Percentiles rank a stretch among this genome's conserved stretches.
Evolutionary conservation across 257 asterid species (phyloP).

Genomic region (Nicotiana knightiana): DNA sequence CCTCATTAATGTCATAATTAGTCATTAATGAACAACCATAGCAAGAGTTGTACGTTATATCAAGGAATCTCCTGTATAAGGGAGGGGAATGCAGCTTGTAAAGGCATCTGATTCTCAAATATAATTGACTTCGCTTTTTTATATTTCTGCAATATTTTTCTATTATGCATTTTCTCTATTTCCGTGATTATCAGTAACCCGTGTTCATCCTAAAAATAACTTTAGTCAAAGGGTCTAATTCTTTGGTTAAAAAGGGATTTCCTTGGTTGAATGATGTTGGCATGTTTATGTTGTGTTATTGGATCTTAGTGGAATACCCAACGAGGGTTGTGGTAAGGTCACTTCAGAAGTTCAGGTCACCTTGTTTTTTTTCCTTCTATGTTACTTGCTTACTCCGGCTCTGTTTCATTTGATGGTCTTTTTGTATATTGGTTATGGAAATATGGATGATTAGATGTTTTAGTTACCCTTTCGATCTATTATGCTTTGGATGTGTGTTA

Average conservation of each 20-base stretch:
- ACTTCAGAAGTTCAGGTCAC: not conserved
- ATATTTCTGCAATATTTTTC: no score
- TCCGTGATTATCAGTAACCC: no score
- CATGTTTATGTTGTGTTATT: not conserved
- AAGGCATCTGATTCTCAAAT: no score
- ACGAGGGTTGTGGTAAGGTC: constrained; percentile 53
- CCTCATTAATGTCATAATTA: no score
- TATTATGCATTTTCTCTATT: no score
- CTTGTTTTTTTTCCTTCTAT: not conserved
- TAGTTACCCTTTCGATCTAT: not conserved
- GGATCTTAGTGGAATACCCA: not conserved
- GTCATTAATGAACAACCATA: no score
- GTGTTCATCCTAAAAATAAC: no score
- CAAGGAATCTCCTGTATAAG: no score
- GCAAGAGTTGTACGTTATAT: no score
- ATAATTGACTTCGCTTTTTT: no score
- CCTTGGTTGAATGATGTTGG: not conserved
- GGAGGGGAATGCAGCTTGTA: no score
- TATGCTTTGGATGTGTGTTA: not conserved
- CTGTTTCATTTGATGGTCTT: not conserved
- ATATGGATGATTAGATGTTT: not conserved
- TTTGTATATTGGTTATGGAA: not conserved
- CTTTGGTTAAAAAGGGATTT: not conserved
- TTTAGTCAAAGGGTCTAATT: no score
- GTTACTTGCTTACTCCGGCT: not conserved